Base-by-base conservation (phyloP, 345 rosid species). In the Populus pruinosa region DNA sequence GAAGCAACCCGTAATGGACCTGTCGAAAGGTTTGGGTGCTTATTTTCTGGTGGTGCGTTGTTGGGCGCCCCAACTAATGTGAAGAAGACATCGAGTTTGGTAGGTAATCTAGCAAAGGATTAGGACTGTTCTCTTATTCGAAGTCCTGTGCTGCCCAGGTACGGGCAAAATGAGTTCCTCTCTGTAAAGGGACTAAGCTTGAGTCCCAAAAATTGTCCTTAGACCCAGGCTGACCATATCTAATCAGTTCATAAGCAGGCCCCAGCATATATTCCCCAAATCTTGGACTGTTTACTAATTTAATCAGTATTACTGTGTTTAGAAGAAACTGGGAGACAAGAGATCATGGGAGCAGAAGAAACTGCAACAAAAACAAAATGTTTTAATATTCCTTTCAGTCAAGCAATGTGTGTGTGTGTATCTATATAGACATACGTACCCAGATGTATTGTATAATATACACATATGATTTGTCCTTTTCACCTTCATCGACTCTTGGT, bases 241-340 rank as follows among this genome's bases (percentile, higher is more conserved):
- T 13, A 77, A 74, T 77, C 49, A 56, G 72, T 59, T 71, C 61
- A 50, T n/a, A 43, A 64, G 13, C 67, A 50, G 85, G 75, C 41
- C 86, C 90, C 87, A 63, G 69, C 92, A 87, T 75, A 85, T 86
- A 87, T 89, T 85, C 90, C 67, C 79, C 25, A 68, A 75, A 82
- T 87, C 90, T 85, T 78, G 77, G 70, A 47, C 77, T 50, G 41
- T 62, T 77, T 73, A n/a, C 74, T 67, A 68, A 11, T 70, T 80
- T 74, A 84, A 78, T 82, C 76, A 65, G 11, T 74, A 70, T 85
- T 84, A 77, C 85, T 70, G 83, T 77, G 80, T 74, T 70, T 70
- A 67, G 31, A 69, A 83, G 87, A 79, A 70, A 56, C 14, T 2
- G 86, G 85, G 88, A 79, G 85, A 85, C 90, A 89, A 59, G 72